Base-by-base conservation (phyloP, 2,329 filamentous ascomycete genomes). In the Diplodia scrobiculata region DNA sequence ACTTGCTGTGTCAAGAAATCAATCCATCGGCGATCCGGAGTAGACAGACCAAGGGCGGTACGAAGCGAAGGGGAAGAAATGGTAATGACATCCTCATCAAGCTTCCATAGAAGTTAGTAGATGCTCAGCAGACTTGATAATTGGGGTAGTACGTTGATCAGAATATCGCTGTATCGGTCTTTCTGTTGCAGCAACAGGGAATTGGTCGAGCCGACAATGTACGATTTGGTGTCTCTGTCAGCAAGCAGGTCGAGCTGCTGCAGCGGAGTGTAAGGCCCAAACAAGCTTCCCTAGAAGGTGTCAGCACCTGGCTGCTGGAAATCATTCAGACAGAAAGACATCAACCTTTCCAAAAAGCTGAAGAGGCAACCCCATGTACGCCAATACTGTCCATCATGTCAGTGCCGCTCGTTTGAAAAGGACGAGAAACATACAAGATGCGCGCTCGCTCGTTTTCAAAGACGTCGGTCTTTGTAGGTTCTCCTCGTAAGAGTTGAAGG, bases 141-240 rank as follows among this genome's bases (percentile, higher is more conserved):
- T n/a, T 27, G 29, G 38, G 11, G 2, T 17, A 48, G 10, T 73
- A 83, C 82, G 75, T 99, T 97, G 75, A 99, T 92, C 68, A 99
- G 84, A 41, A 98, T 92, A 74, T 99, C 95, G 76, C 92, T 96
- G 77, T 99, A 98, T 52, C 92, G 88, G 75, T 99, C 94, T 76
- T 89, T 96, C 76, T 99, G 95, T 73, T 97, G 93, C 11, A 99
- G 81, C 38, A 99, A 84, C 27, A 99, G 83, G 5, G 92, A 96
- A 77, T 99, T 99, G 45, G 95, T 99, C 70, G 93, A 97, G 69
- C 95, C 95, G 66, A 99, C 93, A 64, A 99, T 90, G 73, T 98
- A 99, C 1, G 94, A 97, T 79, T 97, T 98, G 21, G 95, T 98
- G 50, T 92, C 91, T 72, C 92, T 88, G 78, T 98, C 94, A 63